Evolutionary conservation across 2,329 filamentous ascomycete species (phyloP).

Genomic region (Ascochyta koolunga): DNA sequence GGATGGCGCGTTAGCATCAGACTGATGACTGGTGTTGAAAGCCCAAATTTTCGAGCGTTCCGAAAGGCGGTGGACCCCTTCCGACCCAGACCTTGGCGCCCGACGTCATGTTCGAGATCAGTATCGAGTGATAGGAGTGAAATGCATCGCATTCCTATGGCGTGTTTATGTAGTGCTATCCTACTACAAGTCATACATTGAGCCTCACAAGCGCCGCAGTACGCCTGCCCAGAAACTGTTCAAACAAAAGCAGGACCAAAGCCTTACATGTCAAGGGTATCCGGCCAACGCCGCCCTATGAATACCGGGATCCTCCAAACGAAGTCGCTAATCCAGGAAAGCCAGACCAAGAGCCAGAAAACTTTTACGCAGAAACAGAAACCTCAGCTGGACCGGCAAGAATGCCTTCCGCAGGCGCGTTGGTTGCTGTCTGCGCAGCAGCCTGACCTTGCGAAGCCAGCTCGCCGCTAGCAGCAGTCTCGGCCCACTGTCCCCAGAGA

Average conservation of each 20-base stretch:
- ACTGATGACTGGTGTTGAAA: slow-evolving; percentile 33
- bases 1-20: slow-evolving; percentile 39
- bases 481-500: slow-evolving; percentile 97
- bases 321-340: slow-evolving; percentile 17
- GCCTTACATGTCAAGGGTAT: slow-evolving; percentile 39
- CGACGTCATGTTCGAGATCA: slow-evolving; percentile 32
- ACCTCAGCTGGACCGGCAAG: slow-evolving; percentile 28
- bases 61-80: slow-evolving; percentile 21
- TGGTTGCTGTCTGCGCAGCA: slow-evolving; percentile 23
- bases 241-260: slow-evolving; percentile 24
- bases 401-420: slow-evolving; percentile 28
- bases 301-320: slow-evolving; percentile 17
- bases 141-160: slow-evolving; percentile 4
- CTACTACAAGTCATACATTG: slow-evolving; percentile 16
- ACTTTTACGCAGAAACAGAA: slow-evolving; percentile 31
- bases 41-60: slow-evolving; percentile 36
- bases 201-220: slow-evolving; percentile 24
- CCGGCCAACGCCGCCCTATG: slow-evolving; percentile 40
- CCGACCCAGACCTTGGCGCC: slow-evolving; percentile 26
- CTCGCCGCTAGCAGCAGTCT: slow-evolving; percentile 56
- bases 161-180: slow-evolving; percentile 17
- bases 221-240: slow-evolving; percentile 18
- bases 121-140: neutral
- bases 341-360: slow-evolving; percentile 5
- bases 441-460: slow-evolving; percentile 31